Conservation (phyloP, 768 basidiomycete species). For the Kwoniella shandongensis region DNA sequence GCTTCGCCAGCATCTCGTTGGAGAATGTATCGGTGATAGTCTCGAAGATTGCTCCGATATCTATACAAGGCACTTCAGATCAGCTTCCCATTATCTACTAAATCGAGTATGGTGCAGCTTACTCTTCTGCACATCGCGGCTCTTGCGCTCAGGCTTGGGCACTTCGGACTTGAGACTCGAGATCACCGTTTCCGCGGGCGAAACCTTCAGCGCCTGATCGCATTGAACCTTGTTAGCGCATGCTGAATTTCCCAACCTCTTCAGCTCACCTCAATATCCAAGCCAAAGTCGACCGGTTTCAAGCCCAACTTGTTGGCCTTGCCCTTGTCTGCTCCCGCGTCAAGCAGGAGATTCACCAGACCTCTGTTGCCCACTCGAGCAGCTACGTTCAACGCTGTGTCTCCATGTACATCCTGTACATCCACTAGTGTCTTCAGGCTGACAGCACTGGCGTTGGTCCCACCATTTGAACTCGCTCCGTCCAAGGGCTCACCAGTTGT, state of each 20-base stretch:
- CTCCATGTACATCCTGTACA: conserved; percentile 89
- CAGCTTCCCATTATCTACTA: not conserved
- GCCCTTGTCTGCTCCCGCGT: conserved; percentile 87
- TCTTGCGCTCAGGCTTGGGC: conserved; percentile 77
- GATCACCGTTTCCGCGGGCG: conserved; percentile 70
- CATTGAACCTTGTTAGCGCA: conserved; percentile 2
- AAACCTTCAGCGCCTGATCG: conserved; percentile 32
- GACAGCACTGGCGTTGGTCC: conserved; percentile 1
- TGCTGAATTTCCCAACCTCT: not conserved
- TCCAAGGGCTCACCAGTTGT: conserved; percentile 58
- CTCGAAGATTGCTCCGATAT: conserved; percentile 83
- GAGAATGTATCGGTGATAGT: conserved; percentile 74
- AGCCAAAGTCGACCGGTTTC: conserved; percentile 89
- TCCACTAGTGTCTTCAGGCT: conserved; percentile 67
- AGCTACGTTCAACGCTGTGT: conserved; percentile 92
- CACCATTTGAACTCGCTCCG: not conserved
- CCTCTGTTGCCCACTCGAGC: conserved; percentile 88
- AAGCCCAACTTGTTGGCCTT: conserved; percentile 90
- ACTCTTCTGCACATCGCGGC: conserved; percentile 61
- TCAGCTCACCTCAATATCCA: conserved; percentile 78
- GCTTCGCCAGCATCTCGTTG: conserved; percentile 77
- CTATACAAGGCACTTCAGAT: conserved; percentile 54
- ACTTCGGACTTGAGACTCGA: conserved; percentile 71
- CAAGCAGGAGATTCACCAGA: conserved; percentile 79
- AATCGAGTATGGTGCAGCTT: conserved; percentile 3